A percentile compares a stretch with the other conserved stretches of the same genome.
Evolutionary conservation across 2,329 filamentous ascomycete species (phyloP).

Genomic region (Fusarium torreyae): DNA sequence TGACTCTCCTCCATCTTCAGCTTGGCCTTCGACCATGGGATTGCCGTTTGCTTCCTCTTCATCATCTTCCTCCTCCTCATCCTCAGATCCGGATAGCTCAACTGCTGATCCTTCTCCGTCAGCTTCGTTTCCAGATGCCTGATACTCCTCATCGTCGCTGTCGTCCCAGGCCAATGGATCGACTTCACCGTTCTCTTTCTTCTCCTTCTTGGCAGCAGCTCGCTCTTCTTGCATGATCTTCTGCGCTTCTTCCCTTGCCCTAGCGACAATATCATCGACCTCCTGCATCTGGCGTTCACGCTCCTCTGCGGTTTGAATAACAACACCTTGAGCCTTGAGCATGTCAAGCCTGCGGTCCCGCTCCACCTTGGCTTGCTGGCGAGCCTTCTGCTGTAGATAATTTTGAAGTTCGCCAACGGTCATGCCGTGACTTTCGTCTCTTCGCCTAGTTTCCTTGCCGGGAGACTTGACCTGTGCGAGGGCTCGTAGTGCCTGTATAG

Average conservation of each 20-base stretch:
- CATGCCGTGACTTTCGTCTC: slow-evolving; percentile 69
- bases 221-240: slow-evolving; percentile 85
- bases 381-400: slow-evolving; percentile 78
- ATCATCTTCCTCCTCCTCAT: slow-evolving; percentile 54
- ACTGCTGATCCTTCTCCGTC: slow-evolving; percentile 59
- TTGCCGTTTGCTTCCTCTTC: slow-evolving; percentile 56
- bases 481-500: slow-evolving; percentile 78
- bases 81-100: slow-evolving; percentile 63
- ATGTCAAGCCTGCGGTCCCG: slow-evolving; percentile 82
- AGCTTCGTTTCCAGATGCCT: slow-evolving; percentile 56
- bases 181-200: slow-evolving; percentile 61
- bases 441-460: slow-evolving; percentile 64
- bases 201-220: slow-evolving; percentile 77
- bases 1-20: slow-evolving; percentile 60
- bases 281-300: slow-evolving; percentile 85
- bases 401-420: slow-evolving; percentile 78
- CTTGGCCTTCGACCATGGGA: slow-evolving; percentile 58
- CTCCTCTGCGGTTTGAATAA: slow-evolving; percentile 89
- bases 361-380: slow-evolving; percentile 84
- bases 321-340: slow-evolving; percentile 83
- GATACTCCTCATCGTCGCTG: slow-evolving; percentile 68
- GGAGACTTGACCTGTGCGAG: slow-evolving; percentile 81
- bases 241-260: slow-evolving; percentile 81
- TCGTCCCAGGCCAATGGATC: slow-evolving; percentile 71
- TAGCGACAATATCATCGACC: slow-evolving; percentile 90